phyloP scores from a whole-genome alignment of 2,329 filamentous ascomycete species.

The Cryphonectria radicalis region DNA sequence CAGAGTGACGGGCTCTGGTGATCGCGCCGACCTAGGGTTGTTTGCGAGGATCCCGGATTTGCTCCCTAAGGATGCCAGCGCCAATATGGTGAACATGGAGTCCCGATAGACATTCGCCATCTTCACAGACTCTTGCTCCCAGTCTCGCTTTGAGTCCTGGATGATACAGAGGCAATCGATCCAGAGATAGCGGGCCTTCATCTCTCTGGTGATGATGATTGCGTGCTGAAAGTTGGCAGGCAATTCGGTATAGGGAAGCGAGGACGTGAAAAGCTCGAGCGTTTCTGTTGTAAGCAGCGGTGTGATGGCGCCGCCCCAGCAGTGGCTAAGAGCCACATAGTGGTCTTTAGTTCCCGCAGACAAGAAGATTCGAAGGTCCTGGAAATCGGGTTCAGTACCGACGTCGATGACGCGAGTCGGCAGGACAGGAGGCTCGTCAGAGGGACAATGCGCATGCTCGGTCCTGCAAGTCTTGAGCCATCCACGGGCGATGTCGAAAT shows the following conservation, averaged over 20 bases:
- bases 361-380: neutral
- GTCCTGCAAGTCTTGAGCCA: slow-evolving; percentile 1
- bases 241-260: neutral
- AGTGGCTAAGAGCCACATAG: slow-evolving; percentile 17
- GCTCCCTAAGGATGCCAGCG: slow-evolving; percentile 1
- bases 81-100: slow-evolving; percentile 4
- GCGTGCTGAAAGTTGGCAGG: slow-evolving; percentile 17
- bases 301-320: slow-evolving; percentile 7
- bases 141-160: neutral
- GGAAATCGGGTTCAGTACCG: neutral
- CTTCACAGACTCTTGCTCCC: neutral
- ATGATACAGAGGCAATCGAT: slow-evolving; percentile 10
- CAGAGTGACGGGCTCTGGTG: neutral
- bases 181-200: slow-evolving; percentile 14
- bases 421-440: neutral
- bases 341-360: neutral
- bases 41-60: neutral
- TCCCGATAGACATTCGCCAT: slow-evolving; percentile 12
- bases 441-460: neutral
- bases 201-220: slow-evolving; percentile 7
- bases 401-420: slow-evolving; percentile 15
- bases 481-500: slow-evolving; percentile 2
- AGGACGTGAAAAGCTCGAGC: neutral
- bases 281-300: neutral
- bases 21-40: neutral